A percentile compares a stretch with the other conserved stretches of the same genome.
Conservation (phyloP, 805 yeast species). For the Kazachstania martiniae region DNA sequence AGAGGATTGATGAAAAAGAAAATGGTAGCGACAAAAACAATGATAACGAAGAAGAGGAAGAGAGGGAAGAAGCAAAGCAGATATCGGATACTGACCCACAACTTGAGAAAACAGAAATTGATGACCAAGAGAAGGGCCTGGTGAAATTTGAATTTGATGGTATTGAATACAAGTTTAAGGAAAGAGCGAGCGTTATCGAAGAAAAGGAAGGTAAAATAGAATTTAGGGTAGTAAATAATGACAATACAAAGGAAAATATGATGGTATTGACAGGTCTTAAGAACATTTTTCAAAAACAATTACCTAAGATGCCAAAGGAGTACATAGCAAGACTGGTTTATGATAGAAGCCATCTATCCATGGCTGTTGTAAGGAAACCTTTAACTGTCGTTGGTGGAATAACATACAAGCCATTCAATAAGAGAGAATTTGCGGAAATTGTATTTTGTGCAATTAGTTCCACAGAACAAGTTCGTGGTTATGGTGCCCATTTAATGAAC, state of each 20-base stretch:
- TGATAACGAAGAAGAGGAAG: neutral
- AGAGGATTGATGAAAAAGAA: neutral
- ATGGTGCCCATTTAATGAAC: constrained; percentile 98
- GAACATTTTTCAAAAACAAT: constrained; percentile 91
- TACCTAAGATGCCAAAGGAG: constrained; percentile 98
- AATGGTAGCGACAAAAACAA: neutral
- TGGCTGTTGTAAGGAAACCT: constrained; percentile 92
- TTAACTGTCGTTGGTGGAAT: constrained; percentile 96
- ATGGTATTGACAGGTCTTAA: constrained; percentile 91
- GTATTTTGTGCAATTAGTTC: constrained; percentile 97
- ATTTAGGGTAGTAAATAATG: constrained; percentile 93
- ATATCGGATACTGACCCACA: too few relatives aligned
- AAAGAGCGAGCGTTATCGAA: constrained; percentile 87
- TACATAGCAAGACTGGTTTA: constrained; percentile 90
- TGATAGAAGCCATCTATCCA: constrained; percentile 87
- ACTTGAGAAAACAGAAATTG: constrained; percentile 2
- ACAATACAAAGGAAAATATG: constrained; percentile 74
- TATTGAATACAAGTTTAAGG: constrained; percentile 69
- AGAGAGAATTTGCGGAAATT: constrained; percentile 89
- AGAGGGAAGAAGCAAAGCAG: too few relatives aligned
- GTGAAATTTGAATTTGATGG: constrained; percentile 52
- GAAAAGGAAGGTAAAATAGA: constrained; percentile 90
- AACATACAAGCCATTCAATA: constrained; percentile 88
- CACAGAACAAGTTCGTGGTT: constrained; percentile 95
- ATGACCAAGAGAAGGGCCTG: constrained; percentile 17